Base-by-base conservation (phyloP, 805 yeast genomes). In the Lachancea mirantina region DNA sequence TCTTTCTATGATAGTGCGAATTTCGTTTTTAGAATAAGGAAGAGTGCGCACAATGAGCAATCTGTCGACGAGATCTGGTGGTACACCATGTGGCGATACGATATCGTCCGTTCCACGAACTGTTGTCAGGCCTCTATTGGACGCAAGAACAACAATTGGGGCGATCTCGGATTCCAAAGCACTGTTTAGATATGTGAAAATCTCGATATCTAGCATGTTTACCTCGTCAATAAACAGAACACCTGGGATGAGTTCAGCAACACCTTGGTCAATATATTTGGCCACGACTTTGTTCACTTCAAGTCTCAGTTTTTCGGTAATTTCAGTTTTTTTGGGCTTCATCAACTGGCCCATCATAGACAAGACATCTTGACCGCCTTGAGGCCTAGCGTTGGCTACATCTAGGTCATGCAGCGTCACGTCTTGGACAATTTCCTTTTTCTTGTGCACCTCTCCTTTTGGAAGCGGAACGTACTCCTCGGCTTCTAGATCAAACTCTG, bases 401-500 rank as follows among this genome's bases (percentile, higher is more conserved):
- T 92, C 99, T 55, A 92, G 70, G 59, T 92, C 99, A 58, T 92
- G 96, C 48, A 92, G 70, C 3, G 97, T 84, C 27, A 92, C 96
- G 47, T 92, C 96, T 65, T 92, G 99, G 14, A 92, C 95, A 49
- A 89, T 87, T 62, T 92, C 97, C 59, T 92, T 92, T 70, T 92
- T 87, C 58, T 89, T 88, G 67, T 92, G 98, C 27, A 92, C 95
- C 61, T 92, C 99, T 34, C 98, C 98, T 65, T 92, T 94, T 40
- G 99, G 99, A 49, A 94, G 71, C 26, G 98, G 96, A 14, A 92
- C 97, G 60, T 92, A 92, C 63, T 92, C 97, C 63, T 94, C 96
- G 17, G 97, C 96, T 69, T 92, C 97, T 39, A 94, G 73, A 61
- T 92, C 99, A 50, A 88, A 92, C 64, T 92, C 99, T 7, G 98